Evolutionary conservation across 805 yeast species (phyloP), one percentile per base, ranked within the genome.

Genomic region (Babjeviella inositovora): DNA sequence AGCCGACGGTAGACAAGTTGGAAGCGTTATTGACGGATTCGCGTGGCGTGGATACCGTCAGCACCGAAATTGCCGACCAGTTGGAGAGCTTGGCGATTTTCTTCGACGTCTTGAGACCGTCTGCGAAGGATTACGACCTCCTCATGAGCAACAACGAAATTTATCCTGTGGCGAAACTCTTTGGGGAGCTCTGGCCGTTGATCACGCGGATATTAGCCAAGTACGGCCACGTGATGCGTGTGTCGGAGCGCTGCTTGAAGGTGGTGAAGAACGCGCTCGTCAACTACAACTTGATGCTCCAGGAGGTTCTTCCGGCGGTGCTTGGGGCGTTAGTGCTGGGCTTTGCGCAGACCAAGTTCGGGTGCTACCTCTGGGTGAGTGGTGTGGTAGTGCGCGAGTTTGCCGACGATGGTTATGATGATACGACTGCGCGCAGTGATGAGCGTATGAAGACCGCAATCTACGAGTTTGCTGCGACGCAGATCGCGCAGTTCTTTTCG

Each of bases 301-400:
- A 54, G 12, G 72, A 77, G 3, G 54, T 77, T 13, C 50, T 85
- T 11, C 63, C 70, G 3, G 57, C 65, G 8, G 62, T 82, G 18
- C 81, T 82, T 2, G 70, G 62, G 25, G 47, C 73, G 23, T 57
- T 84, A 26, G 73, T 67, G 11, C 57, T 59, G 18, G 90, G 92
- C 2, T 85, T 82, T 49, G 59, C 69, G 21, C 49, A 50, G 14
- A 74, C 75, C 11, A 64, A 70, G 17, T 66, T 53, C 37, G 96
- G 95, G 4, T 80, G 93, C 42, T 84, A 75, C 40, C 50, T 85
- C 26, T 85, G 93, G 90, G 87, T 80, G 8, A 73, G 93, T 3
- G 96, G 95, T 6, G 59, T 76, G 7, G 52, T 84, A 14, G 68
- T 79, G 24, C 67, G 79, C 27, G 87, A 80, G 29, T 85, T 60